Percentiles rank a stretch among this genome's conserved stretches.
phyloP scores from a whole-genome alignment of 2,329 filamentous ascomycete genomes.

The Didymella keratinophila region DNA sequence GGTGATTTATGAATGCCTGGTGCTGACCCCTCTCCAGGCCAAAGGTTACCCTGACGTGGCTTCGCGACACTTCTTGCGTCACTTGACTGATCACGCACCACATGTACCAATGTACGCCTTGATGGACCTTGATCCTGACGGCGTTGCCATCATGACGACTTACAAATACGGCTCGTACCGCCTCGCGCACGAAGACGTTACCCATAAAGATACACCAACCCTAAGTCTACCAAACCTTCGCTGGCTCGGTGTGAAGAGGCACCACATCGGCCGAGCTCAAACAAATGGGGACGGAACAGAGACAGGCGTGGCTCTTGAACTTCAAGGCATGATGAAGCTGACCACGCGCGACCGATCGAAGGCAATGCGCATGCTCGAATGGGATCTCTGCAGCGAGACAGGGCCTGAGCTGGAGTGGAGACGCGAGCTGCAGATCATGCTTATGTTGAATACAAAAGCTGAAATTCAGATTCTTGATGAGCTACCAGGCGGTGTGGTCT shows the following conservation, averaged over 20 bases:
- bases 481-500: conserved; percentile 39
- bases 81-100: conserved; percentile 46
- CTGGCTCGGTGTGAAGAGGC: conserved; percentile 69
- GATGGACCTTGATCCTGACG: conserved; percentile 80
- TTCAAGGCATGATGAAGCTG: conserved; percentile 59
- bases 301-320: conserved; percentile 24
- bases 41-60: conserved; percentile 84
- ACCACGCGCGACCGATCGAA: conserved; percentile 65
- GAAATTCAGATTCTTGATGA: conserved; percentile 76
- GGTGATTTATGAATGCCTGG: not conserved
- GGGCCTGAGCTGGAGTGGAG: conserved; percentile 53
- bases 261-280: conserved; percentile 37
- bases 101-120: conserved; percentile 66
- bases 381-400: conserved; percentile 47
- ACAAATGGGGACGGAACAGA: conserved; percentile 24
- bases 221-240: conserved; percentile 59
- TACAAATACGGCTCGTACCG: conserved; percentile 75
- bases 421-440: conserved; percentile 73
- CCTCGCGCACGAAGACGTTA: conserved; percentile 65
- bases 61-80: conserved; percentile 70
- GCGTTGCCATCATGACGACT: conserved; percentile 74
- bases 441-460: conserved; percentile 76
- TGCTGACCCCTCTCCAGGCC: conserved; percentile 59
- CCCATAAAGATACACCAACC: conserved; percentile 46
- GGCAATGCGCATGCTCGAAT: conserved; percentile 62